Percentiles rank a stretch among this genome's conserved stretches.
Conservation (phyloP, 2,329 filamentous ascomycete species). For the Xylaria sp. region DNA sequence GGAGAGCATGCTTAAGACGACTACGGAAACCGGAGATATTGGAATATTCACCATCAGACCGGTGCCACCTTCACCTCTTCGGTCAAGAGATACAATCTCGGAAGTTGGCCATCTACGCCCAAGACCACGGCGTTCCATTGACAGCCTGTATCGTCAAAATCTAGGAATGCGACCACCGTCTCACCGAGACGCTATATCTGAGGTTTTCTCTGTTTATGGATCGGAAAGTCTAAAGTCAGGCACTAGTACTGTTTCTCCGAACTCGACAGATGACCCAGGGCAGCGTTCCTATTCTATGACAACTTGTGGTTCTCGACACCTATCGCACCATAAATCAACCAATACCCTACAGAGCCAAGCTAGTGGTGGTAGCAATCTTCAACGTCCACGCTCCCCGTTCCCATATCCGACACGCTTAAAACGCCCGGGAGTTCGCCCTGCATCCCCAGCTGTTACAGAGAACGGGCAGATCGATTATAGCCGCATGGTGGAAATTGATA, state of each 20-base stretch:
- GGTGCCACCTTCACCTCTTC: constrained; percentile 41
- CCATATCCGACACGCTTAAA: constrained; percentile 63
- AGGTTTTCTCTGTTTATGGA: constrained; percentile 62
- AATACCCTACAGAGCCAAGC: constrained; percentile 55
- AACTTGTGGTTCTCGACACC: constrained; percentile 52
- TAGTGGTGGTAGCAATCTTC: constrained; percentile 47
- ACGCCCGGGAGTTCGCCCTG: constrained; percentile 56
- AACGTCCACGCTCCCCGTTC: constrained; percentile 63
- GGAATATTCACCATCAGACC: constrained; percentile 63
- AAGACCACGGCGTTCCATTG: constrained; percentile 40
- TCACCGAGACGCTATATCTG: constrained; percentile 58
- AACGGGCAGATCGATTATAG: constrained; percentile 55
- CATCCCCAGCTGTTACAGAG: constrained; percentile 56
- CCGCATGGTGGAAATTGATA: constrained; percentile 57
- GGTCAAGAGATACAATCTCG: constrained; percentile 37
- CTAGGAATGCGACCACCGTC: constrained; percentile 54
- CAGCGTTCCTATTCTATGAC: constrained; percentile 62
- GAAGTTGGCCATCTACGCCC: constrained; percentile 39
- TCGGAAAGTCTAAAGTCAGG: constrained; percentile 55
- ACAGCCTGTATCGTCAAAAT: constrained; percentile 45
- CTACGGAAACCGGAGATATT: constrained; percentile 69
- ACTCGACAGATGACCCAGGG: constrained; percentile 48
- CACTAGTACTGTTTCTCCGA: constrained; percentile 50
- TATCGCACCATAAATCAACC: constrained; percentile 55
- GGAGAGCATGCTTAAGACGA: constrained; percentile 70